These are phyloP conservation scores for Globisporangium viniferum DNA, from an alignment of 352 stramenopile genomes.

Conservation along the genomic window DNA sequence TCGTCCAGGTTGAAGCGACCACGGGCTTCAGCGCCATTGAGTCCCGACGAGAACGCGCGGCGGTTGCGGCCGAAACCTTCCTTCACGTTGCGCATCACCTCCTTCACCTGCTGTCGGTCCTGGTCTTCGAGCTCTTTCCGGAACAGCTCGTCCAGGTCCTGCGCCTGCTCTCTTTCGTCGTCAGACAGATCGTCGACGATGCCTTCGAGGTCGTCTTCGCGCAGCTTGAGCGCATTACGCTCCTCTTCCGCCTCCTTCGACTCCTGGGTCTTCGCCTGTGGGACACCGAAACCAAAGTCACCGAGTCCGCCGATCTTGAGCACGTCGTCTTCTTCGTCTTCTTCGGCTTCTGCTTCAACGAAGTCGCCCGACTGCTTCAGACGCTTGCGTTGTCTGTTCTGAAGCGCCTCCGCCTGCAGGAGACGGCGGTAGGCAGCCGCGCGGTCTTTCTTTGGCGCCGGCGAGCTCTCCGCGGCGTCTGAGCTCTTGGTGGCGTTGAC, in stretches of 20 bases:
- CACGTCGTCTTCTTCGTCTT: constrained; percentile 83
- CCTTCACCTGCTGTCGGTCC: constrained; percentile 70
- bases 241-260: constrained; percentile 79
- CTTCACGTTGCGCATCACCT: constrained; percentile 88
- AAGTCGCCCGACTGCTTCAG: constrained; percentile 54
- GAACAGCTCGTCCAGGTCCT: constrained; percentile 75
- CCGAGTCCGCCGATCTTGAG: constrained; percentile 79
- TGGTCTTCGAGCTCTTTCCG: constrained; percentile 63
- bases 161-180: constrained; percentile 61
- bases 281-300: constrained; percentile 84
- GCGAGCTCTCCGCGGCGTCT: not conserved
- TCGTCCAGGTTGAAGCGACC: constrained; percentile 84
- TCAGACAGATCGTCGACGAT: constrained; percentile 87
- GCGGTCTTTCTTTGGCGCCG: constrained; percentile 44
- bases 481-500: constrained; percentile 1
- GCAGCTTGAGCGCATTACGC: constrained; percentile 65
- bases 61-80: constrained; percentile 85
- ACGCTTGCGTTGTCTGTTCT: constrained; percentile 55
- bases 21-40: constrained; percentile 53
- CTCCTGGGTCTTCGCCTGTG: constrained; percentile 60
- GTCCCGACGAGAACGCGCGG: constrained; percentile 57
- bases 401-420: constrained; percentile 51
- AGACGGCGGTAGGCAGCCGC: constrained; percentile 66
- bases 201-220: constrained; percentile 76
- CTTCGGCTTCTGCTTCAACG: constrained; percentile 81